phyloP scores from a whole-genome alignment of 169 alveolate species.

The Perkinsus olseni region DNA sequence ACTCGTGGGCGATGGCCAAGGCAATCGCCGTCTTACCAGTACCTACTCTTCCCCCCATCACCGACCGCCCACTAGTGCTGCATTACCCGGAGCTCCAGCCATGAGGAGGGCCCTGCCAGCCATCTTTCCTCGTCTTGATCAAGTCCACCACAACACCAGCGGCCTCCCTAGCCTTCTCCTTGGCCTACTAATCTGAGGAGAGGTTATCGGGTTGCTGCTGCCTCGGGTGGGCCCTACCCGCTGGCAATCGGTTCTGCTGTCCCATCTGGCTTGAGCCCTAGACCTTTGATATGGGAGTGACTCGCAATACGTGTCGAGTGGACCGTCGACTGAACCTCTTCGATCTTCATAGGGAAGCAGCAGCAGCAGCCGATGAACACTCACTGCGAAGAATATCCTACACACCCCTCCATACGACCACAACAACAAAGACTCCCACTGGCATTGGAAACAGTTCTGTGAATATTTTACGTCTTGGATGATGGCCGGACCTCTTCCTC shows the following conservation, averaged over 20 bases:
- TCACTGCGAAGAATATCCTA: not conserved
- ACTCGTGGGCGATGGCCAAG: slow-evolving; percentile 95
- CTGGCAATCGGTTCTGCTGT: slow-evolving; percentile 53
- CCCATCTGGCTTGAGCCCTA: slow-evolving; percentile 92
- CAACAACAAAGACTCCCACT: not conserved
- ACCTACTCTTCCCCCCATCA: slow-evolving; percentile 75
- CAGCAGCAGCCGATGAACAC: not conserved
- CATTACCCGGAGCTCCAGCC: slow-evolving; percentile 73
- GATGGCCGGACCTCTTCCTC: not conserved
- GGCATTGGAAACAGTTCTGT: not conserved
- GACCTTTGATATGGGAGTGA: slow-evolving; percentile 97
- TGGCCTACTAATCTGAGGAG: slow-evolving; percentile 94
- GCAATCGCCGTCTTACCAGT: slow-evolving; percentile 99
- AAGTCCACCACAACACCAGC: slow-evolving; percentile 95
- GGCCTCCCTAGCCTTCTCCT: slow-evolving; percentile 97
- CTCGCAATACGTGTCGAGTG: slow-evolving; percentile 82
- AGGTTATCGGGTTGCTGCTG: not conserved
- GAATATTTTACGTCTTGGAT: not conserved
- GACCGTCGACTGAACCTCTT: slow-evolving; percentile 13
- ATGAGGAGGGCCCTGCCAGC: slow-evolving; percentile 85
- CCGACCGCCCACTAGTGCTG: slow-evolving; percentile 77
- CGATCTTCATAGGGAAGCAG: not conserved
- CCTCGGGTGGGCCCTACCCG: slow-evolving; percentile 24
- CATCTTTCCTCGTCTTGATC: slow-evolving; percentile 91
- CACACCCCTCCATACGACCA: not conserved